Percentiles rank a stretch among this genome's conserved stretches.
Evolutionary conservation across 164 flowering plant species (phyloP).

Genomic region (Liriodendron chinense): DNA sequence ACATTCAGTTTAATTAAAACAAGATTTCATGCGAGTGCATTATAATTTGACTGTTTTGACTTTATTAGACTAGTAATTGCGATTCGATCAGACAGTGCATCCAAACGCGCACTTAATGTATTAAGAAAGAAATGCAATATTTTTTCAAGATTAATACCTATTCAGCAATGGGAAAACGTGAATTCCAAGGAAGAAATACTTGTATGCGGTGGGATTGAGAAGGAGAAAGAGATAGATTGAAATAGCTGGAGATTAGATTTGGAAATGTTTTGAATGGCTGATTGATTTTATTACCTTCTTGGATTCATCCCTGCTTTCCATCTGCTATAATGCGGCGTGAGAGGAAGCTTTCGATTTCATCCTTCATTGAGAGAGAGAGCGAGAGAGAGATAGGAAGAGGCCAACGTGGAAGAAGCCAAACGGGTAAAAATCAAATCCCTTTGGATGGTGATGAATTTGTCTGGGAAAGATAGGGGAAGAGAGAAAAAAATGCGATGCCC

Average conservation of each 20-base stretch:
- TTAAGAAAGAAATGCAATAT: no score
- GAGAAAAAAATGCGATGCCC: no score
- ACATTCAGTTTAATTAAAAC: no score
- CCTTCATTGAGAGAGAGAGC: background rate
- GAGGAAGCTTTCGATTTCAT: background rate
- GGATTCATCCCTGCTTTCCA: conserved; percentile 1
- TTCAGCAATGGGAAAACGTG: no score
- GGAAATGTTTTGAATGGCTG: background rate
- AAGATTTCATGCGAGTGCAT: no score
- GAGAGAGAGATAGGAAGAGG: background rate
- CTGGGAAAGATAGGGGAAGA: background rate
- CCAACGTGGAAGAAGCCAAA: background rate
- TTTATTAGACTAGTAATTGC: no score
- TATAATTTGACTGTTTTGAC: no score
- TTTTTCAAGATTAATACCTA: no score
- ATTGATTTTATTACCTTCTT: background rate
- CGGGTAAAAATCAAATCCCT: background rate
- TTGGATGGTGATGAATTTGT: background rate
- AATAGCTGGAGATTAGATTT: background rate
- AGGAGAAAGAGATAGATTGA: background rate
- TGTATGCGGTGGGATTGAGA: no score
- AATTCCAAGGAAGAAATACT: no score
- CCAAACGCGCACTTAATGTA: no score
- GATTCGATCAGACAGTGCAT: no score
- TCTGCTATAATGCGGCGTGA: conserved; percentile 1